A percentile compares a stretch with the other conserved stretches of the same genome.
These are phyloP conservation scores for Boletus rex-veris DNA, from an alignment of 768 basidiomycete genomes.

Conservation along the genomic window DNA sequence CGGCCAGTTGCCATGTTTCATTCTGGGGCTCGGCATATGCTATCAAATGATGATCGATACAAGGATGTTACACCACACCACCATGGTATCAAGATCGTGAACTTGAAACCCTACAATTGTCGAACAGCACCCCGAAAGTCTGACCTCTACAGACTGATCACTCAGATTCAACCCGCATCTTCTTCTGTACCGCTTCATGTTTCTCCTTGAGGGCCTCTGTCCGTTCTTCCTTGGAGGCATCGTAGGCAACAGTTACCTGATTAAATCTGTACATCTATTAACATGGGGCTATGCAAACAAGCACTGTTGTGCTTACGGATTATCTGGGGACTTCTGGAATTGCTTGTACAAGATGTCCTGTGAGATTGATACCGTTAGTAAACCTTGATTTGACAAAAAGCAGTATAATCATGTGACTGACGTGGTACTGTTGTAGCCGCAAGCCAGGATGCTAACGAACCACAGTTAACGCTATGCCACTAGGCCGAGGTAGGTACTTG, in stretches of 20 bases:
- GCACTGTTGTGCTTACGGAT: slow-evolving; percentile 59
- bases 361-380: slow-evolving; percentile 3
- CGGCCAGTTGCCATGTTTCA: slow-evolving; percentile 8
- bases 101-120: background rate
- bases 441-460: slow-evolving; percentile 74
- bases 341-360: slow-evolving; percentile 88
- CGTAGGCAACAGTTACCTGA: slow-evolving; percentile 72
- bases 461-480: slow-evolving; percentile 10
- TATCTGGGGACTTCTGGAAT: slow-evolving; percentile 95
- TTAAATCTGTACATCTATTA: slow-evolving; percentile 60
- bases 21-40: background rate
- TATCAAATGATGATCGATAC: slow-evolving; percentile 5
- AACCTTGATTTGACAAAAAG: background rate
- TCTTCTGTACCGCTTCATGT: slow-evolving; percentile 59
- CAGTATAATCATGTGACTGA: slow-evolving; percentile 25
- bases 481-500: slow-evolving; percentile 32
- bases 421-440: slow-evolving; percentile 87
- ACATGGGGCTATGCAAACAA: slow-evolving; percentile 6
- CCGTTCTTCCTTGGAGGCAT: slow-evolving; percentile 86
- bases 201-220: slow-evolving; percentile 69
- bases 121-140: background rate
- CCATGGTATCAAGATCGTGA: slow-evolving; percentile 5
- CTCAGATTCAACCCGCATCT: slow-evolving; percentile 46
- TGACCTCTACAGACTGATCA: background rate
- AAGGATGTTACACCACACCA: background rate